Percentiles rank a stretch among this genome's conserved stretches.
These are phyloP conservation scores for Aspergillus hancockii DNA, from an alignment of 495 filamentous ascomycete genomes.

Conservation along the genomic window DNA sequence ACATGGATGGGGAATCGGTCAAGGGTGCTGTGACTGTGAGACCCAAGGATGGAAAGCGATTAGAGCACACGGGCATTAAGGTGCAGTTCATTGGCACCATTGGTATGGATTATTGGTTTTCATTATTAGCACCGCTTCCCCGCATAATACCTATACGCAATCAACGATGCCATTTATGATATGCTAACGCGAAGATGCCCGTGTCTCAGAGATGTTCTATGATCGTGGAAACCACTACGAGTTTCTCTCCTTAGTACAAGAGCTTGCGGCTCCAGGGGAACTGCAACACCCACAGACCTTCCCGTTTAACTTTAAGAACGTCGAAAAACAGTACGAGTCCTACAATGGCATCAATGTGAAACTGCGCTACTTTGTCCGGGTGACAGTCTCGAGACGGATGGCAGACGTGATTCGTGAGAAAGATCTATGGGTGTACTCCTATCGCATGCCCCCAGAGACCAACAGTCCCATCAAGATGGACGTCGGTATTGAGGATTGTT, in stretches of 20 bases:
- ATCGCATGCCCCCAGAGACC: constrained; percentile 96
- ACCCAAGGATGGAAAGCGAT: constrained; percentile 96
- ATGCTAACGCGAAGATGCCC: constrained; percentile 4
- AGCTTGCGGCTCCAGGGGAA: constrained; percentile 94
- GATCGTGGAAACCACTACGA: constrained; percentile 99
- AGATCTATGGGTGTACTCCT: constrained; percentile 99
- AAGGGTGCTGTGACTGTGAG: constrained; percentile 92
- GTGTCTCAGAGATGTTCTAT: constrained; percentile 88
- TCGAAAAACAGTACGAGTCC: constrained; percentile 99
- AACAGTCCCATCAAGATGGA: constrained; percentile 99
- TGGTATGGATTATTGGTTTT: constrained; percentile 53
- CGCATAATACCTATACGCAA: background rate
- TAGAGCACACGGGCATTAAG: constrained; percentile 99
- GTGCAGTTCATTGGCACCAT: constrained; percentile 99
- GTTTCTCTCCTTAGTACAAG: constrained; percentile 93
- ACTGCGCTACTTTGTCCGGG: constrained; percentile 96
- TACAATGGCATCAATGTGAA: constrained; percentile 99
- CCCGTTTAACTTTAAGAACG: constrained; percentile 99
- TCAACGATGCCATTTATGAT: background rate
- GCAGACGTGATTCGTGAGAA: constrained; percentile 98
- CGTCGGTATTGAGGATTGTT: constrained; percentile 97
- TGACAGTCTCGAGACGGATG: constrained; percentile 95
- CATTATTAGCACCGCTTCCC: background rate
- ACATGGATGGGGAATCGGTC: constrained; percentile 97
- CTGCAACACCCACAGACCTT: constrained; percentile 98